Evolutionary conservation across 495 filamentous ascomycete genomes (phyloP), one percentile per base, ranked within the genome.

Genomic region (Xylaria telfairii): DNA sequence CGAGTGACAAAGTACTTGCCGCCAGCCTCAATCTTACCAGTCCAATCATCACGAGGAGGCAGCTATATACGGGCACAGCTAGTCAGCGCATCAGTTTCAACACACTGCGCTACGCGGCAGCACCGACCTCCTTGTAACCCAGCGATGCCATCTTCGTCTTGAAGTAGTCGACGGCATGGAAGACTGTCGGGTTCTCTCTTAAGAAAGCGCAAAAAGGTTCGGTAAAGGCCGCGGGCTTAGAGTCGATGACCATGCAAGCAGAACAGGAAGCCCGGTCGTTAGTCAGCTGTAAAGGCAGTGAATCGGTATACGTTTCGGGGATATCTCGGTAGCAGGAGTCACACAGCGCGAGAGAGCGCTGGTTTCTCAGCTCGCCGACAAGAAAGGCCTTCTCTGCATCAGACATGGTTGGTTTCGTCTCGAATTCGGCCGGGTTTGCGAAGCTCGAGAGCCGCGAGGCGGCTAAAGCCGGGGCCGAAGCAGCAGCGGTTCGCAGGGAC

Each of bases 151-250:
- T 88, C 71, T 92, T 87, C 73, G 88, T 84, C 71, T 90, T 88
- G 76, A 96, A 92, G 72, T 91, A 87, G 68, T 87, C 85, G 34
- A 97, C 92, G 13, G 92, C 89, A 75, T 99, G 96, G 78, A 95
- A 99, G 53, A 97, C 90, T 9, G 96, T 99, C 0, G 96, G 95
- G 78, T 97, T 97, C 34, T 90, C 82, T 70, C 90, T 92, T 84
- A 98, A 90, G 77, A 97, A 99, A 32, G 93, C 88, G 76, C 90
- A 88, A 83, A 96, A 99, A 0, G 95, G 93, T 78, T 93, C 86
- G 4, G 92, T 89, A 79, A 94, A 97, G 54, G 85, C 87, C 72
- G 89, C 87, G 21, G 87, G 85, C 37, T 76, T 80, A 37, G 80
- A 62, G n/a, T 76, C 77, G 72, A 78, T 79, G n/a, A 83, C 73